phyloP scores from a whole-genome alignment of 208 protist species.

The Leptomonas pyrrhocoris region DNA sequence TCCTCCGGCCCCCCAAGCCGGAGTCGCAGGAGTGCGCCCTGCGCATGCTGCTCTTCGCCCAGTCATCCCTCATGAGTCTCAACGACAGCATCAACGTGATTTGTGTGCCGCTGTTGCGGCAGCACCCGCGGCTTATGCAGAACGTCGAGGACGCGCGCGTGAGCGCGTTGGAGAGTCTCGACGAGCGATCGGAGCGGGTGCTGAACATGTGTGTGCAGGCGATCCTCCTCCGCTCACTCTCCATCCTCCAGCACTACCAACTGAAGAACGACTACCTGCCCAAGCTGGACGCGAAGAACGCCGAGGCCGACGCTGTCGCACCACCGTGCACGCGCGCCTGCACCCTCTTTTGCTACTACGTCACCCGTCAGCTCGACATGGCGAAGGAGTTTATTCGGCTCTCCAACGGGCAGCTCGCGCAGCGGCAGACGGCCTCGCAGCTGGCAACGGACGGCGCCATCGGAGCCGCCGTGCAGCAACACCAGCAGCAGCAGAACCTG shows the following conservation, averaged over 20 bases:
- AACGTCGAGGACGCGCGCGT: constrained; percentile 63
- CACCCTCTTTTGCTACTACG: constrained; percentile 88
- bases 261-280: constrained; percentile 73
- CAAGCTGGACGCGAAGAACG: constrained; percentile 45
- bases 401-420: constrained; percentile 66
- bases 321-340: constrained; percentile 87
- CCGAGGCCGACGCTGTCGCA: constrained; percentile 50
- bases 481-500: constrained; percentile 21
- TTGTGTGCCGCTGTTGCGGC: constrained; percentile 57
- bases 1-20: constrained; percentile 53
- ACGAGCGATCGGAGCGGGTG: constrained; percentile 71
- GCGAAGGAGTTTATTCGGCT: constrained; percentile 84
- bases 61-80: constrained; percentile 79
- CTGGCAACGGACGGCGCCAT: constrained; percentile 5
- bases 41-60: constrained; percentile 86
- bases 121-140: constrained; percentile 47
- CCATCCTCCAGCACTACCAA: constrained; percentile 84
- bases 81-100: constrained; percentile 56
- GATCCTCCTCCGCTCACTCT: constrained; percentile 74
- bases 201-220: constrained; percentile 81
- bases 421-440: constrained; percentile 31
- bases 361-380: constrained; percentile 81
- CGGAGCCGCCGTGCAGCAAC: constrained; percentile 22
- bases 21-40: constrained; percentile 87
- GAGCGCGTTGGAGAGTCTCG: constrained; percentile 53